Evolutionary conservation across 2,329 filamentous ascomycete genomes (phyloP), one percentile per base, ranked within the genome.

Genomic region (Penicillium sp.): DNA sequence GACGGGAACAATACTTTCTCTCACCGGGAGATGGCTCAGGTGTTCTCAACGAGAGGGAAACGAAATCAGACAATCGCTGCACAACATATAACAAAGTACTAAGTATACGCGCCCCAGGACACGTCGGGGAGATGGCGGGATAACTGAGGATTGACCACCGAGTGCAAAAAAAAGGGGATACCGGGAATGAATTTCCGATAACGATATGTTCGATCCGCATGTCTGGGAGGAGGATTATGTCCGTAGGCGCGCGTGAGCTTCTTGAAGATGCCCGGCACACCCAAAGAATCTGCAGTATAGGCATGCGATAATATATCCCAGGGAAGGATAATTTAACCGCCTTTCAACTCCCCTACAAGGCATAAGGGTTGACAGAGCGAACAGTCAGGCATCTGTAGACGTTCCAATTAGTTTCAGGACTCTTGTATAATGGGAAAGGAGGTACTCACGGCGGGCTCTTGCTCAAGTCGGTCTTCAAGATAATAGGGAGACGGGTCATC

Each of bases 361-460:
- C 75, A 60, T 75, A 78, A 41, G 75, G 75, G 60, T 78, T 78
- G 61, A 77, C 71, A 23, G 75, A 76, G 39, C 75, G 73, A 57
- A 78, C 77, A 33, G 75, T 77, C 47, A 77, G 65, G 60, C 74
- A 76, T 56, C 73, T 76, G 54, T 10, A 48, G 13, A 46, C 24
- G 1, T 55, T 69, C 54, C 69, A 65, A 49, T 35, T 28, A 23
- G 29, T 37, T 6, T n/a, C 4, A 49, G 24, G 35, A 18, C 5
- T 27, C 12, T 27, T 6, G 32, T 33, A 10, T 13, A 25, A 46
- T 46, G 15, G 10, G 42, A 28, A 6, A 45, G 32, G 37, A 51
- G 35, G 37, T 55, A 92, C 93, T 84, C 87, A 98, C 91, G 93
- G 93, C 75, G 93, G 93, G 77, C 92, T 97, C 88, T 98, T 98